phyloP scores from a whole-genome alignment of 108 stramenopile genomes.

The Skeletonema costatum region DNA sequence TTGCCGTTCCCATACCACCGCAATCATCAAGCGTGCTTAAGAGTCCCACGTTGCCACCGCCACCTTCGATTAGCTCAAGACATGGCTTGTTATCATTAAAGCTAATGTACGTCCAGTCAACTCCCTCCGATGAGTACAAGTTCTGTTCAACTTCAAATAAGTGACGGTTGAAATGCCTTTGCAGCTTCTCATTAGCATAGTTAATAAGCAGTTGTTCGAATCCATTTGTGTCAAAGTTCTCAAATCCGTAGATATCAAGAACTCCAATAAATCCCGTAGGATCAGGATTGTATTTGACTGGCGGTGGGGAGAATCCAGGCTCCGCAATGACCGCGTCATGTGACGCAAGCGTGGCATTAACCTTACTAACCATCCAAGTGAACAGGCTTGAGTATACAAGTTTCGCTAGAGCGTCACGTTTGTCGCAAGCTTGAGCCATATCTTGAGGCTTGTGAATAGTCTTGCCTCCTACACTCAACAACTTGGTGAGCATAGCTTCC shows the following conservation, averaged over 20 bases:
- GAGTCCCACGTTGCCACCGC: slow-evolving; percentile 71
- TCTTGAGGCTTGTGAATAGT: slow-evolving; percentile 84
- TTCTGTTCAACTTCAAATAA: slow-evolving; percentile 95
- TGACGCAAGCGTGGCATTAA: slow-evolving; percentile 75
- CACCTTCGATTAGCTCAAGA: slow-evolving; percentile 95
- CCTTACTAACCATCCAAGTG: slow-evolving; percentile 89
- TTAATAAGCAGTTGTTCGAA: slow-evolving; percentile 97
- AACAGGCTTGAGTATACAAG: slow-evolving; percentile 89
- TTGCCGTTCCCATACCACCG: slow-evolving; percentile 85
- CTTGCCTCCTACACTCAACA: slow-evolving; percentile 72
- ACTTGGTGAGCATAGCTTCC: slow-evolving; percentile 84
- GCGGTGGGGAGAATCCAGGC: slow-evolving; percentile 48
- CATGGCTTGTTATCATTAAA: slow-evolving; percentile 98
- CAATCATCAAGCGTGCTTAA: slow-evolving; percentile 89
- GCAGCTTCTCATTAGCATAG: slow-evolving; percentile 94
- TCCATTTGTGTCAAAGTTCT: slow-evolving; percentile 92
- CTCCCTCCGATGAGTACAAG: slow-evolving; percentile 91
- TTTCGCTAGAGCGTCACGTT: slow-evolving; percentile 94
- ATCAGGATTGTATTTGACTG: slow-evolving; percentile 27
- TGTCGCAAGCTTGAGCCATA: slow-evolving; percentile 85
- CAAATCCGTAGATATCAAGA: slow-evolving; percentile 98
- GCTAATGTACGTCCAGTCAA: slow-evolving; percentile 96
- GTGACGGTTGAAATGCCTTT: slow-evolving; percentile 94
- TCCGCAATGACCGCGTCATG: slow-evolving; percentile 33
- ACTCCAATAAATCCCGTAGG: slow-evolving; percentile 84